Conservation (phyloP, 2,329 filamentous ascomycete species). For the Fusarium humuli region DNA sequence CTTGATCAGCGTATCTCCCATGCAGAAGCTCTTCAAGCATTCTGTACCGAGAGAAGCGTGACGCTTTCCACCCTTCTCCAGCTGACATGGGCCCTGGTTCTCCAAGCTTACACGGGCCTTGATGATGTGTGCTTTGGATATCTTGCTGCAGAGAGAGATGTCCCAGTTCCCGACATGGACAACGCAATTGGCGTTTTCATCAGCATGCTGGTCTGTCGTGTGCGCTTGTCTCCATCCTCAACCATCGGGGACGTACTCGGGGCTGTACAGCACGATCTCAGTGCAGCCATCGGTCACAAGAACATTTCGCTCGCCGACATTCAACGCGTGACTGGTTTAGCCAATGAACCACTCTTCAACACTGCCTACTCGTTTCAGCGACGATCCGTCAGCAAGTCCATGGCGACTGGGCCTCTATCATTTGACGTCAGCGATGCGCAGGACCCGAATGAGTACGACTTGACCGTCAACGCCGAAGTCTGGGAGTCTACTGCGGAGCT, state of each 20-base stretch:
- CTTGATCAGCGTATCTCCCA: constrained; percentile 15
- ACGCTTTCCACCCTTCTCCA: constrained; percentile 31
- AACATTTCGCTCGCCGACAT: constrained; percentile 22
- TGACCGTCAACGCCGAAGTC: constrained; percentile 41
- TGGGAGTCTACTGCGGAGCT: constrained; percentile 37
- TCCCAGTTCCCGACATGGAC: constrained; percentile 4
- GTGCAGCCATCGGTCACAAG: constrained; percentile 16
- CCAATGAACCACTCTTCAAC: constrained; percentile 33
- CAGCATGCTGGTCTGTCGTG: constrained; percentile 31
- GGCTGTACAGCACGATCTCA: constrained; percentile 9
- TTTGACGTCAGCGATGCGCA: constrained; percentile 31
- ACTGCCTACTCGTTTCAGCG: constrained; percentile 43
- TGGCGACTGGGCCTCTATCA: constrained; percentile 18
- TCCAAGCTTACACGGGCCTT: constrained; percentile 30
- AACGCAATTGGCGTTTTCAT: constrained; percentile 34
- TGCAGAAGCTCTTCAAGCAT: not conserved
- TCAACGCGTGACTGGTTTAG: not conserved
- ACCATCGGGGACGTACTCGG: not conserved
- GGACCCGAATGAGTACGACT: constrained; percentile 38
- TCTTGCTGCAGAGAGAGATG: constrained; percentile 17
- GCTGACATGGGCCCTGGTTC: constrained; percentile 28
- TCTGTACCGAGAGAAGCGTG: constrained; percentile 15
- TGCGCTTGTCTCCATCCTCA: not conserved
- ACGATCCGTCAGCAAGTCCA: constrained; percentile 24
- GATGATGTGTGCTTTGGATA: constrained; percentile 34